phyloP scores from a whole-genome alignment of 2,329 filamentous ascomycete genomes.

The Colletotrichum kahawae region DNA sequence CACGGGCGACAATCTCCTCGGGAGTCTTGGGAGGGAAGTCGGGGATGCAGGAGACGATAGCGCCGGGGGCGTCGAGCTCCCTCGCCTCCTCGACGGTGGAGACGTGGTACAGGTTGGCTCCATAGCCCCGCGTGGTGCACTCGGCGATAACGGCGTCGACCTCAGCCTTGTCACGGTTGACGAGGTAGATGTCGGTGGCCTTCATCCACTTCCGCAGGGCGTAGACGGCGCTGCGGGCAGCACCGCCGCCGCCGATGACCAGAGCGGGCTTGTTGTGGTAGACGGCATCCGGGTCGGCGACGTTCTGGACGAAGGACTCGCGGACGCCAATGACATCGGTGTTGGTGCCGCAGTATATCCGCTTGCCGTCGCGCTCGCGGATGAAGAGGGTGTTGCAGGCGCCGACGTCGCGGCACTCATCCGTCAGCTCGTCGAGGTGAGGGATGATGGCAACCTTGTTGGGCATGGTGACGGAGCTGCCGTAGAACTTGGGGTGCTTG shows the following conservation, averaged over 20 bases:
- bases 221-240: slow-evolving; percentile 79
- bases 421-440: slow-evolving; percentile 74
- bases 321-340: slow-evolving; percentile 82
- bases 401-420: slow-evolving; percentile 74
- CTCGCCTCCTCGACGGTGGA: slow-evolving; percentile 64
- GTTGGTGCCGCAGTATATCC: slow-evolving; percentile 74
- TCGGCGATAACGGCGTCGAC: slow-evolving; percentile 71
- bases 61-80: slow-evolving; percentile 62
- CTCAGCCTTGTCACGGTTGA: slow-evolving; percentile 74
- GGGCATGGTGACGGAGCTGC: slow-evolving; percentile 82
- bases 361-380: slow-evolving; percentile 51
- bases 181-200: slow-evolving; percentile 73
- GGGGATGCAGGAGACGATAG: slow-evolving; percentile 77
- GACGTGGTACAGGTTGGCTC: slow-evolving; percentile 66
- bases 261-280: slow-evolving; percentile 69
- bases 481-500: slow-evolving; percentile 65
- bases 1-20: slow-evolving; percentile 65
- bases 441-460: slow-evolving; percentile 80
- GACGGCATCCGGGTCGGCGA: slow-evolving; percentile 44
- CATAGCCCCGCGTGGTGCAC: slow-evolving; percentile 63
- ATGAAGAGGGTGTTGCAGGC: slow-evolving; percentile 83
- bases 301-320: slow-evolving; percentile 70
- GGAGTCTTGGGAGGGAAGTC: slow-evolving; percentile 73
- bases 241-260: slow-evolving; percentile 79
- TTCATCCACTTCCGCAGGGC: slow-evolving; percentile 73